phyloP scores from a whole-genome alignment of 768 basidiomycete genomes.

The Kwoniella shandongensis region DNA sequence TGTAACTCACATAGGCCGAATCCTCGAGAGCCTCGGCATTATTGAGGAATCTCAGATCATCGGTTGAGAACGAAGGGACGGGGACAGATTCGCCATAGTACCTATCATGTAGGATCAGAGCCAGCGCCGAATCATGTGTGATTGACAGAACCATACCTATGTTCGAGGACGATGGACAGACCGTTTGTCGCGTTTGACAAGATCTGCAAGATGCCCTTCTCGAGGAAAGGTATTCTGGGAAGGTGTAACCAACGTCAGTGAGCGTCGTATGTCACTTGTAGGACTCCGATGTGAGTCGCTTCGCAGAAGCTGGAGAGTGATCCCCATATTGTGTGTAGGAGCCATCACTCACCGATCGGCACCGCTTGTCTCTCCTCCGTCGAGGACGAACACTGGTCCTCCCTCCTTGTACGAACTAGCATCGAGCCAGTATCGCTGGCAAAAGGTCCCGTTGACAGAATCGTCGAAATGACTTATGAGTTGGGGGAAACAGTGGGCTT shows the following conservation, averaged over 20 bases:
- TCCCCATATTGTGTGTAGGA: too few species aligned
- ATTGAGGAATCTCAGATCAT: conserved; percentile 80
- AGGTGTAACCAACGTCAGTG: conserved; percentile 8
- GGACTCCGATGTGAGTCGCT: background rate
- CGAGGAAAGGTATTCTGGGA: conserved; percentile 60
- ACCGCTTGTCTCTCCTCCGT: conserved; percentile 90
- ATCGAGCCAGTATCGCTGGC: conserved; percentile 91
- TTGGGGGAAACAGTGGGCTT: conserved; percentile 68
- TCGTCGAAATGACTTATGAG: conserved; percentile 78
- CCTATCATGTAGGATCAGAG: conserved; percentile 24
- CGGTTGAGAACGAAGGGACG: conserved; percentile 74
- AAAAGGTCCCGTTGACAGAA: conserved; percentile 63
- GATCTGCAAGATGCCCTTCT: conserved; percentile 83
- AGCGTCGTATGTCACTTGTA: too few species aligned
- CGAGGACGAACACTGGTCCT: conserved; percentile 84
- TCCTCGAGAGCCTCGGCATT: conserved; percentile 88
- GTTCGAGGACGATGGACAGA: conserved; percentile 85
- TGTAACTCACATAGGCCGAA: conserved; percentile 63
- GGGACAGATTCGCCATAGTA: conserved; percentile 78
- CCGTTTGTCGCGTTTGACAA: conserved; percentile 81
- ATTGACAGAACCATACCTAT: conserved; percentile 60
- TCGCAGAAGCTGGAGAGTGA: background rate
- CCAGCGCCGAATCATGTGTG: background rate
- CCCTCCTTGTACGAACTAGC: conserved; percentile 71
- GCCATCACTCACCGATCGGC: conserved; percentile 62